Evolutionary conservation across 495 filamentous ascomycete species (phyloP).

Genomic region (Penicillium maclennaniae): DNA sequence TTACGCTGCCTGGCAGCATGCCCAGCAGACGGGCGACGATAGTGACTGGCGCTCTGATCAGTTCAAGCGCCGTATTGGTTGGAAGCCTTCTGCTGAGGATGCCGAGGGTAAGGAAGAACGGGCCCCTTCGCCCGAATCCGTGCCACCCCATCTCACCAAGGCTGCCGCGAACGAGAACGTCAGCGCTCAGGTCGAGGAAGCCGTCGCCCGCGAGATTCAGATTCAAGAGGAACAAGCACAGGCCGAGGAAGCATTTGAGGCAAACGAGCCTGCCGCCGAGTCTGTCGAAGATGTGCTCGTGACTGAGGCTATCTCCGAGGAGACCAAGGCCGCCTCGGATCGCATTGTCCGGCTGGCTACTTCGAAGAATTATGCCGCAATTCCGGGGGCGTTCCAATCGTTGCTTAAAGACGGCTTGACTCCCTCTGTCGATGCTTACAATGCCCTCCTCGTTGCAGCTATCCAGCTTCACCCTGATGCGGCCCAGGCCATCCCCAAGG

Average conservation of each 20-base stretch:
- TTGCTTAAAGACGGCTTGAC: slow-evolving; percentile 74
- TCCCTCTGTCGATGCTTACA: slow-evolving; percentile 81
- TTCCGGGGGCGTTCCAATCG: slow-evolving; percentile 82
- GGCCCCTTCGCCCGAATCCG: slow-evolving; percentile 14
- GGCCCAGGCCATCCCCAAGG: slow-evolving; percentile 79
- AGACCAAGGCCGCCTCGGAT: slow-evolving; percentile 66
- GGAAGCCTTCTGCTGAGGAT: slow-evolving; percentile 62
- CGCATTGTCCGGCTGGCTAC: slow-evolving; percentile 69
- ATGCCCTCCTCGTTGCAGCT: slow-evolving; percentile 79
- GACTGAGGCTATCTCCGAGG: slow-evolving; percentile 35
- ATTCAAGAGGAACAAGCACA: slow-evolving; percentile 47
- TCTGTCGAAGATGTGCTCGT: slow-evolving; percentile 29
- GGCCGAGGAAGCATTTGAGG: slow-evolving; percentile 38
- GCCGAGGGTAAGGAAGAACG: slow-evolving; percentile 44
- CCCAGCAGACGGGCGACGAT: slow-evolving; percentile 64
- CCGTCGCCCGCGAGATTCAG: slow-evolving; percentile 59
- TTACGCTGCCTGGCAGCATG: slow-evolving; percentile 81
- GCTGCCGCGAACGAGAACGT: slow-evolving; percentile 50
- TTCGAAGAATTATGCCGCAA: slow-evolving; percentile 69
- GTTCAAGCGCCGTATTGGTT: slow-evolving; percentile 79
- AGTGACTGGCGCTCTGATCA: slow-evolving; percentile 90
- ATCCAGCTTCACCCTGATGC: slow-evolving; percentile 65
- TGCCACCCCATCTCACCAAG: slow-evolving; percentile 54
- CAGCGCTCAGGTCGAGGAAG: slow-evolving; percentile 59
- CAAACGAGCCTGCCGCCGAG: slow-evolving; percentile 30